A percentile compares a stretch with the other conserved stretches of the same genome.
Conservation (phyloP, 2,329 filamentous ascomycete species). For the Karstenula rhodostoma region DNA sequence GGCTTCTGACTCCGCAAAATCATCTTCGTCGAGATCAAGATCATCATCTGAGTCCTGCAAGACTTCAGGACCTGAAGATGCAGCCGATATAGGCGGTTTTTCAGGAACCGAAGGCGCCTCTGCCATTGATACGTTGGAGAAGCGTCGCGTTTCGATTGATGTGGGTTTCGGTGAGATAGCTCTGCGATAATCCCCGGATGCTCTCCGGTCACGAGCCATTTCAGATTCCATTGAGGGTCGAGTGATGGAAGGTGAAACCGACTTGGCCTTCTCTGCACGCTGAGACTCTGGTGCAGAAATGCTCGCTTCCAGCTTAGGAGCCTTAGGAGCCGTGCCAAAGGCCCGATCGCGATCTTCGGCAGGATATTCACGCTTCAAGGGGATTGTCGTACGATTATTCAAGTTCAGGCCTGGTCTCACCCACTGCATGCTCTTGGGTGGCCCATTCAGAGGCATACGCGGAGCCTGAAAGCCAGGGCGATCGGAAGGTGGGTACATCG, state of each 20-base stretch:
- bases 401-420: constrained; percentile 51
- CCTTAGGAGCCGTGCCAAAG: constrained; percentile 43
- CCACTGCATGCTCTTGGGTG: constrained; percentile 53
- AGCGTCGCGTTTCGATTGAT: constrained; percentile 40
- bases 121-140: constrained; percentile 47
- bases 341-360: constrained; percentile 53
- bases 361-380: constrained; percentile 56
- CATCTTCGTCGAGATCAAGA: constrained; percentile 55
- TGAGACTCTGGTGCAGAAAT: constrained; percentile 28
- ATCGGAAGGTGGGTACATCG: constrained; percentile 41
- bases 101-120: constrained; percentile 39
- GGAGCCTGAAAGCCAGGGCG: constrained; percentile 37
- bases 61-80: constrained; percentile 42
- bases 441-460: constrained; percentile 43
- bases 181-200: constrained; percentile 32
- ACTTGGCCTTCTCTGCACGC: constrained; percentile 33
- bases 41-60: constrained; percentile 57
- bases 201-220: constrained; percentile 30
- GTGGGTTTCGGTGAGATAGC: constrained; percentile 35
- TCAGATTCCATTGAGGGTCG: constrained; percentile 27
- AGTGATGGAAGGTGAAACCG: constrained; percentile 31
- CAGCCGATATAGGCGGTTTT: constrained; percentile 39
- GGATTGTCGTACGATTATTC: constrained; percentile 44
- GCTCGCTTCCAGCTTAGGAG: constrained; percentile 42
- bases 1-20: constrained; percentile 56